Evolutionary conservation across 1,284 basidiomycete genomes (phyloP), one percentile per base, ranked within the genome.

Genomic region (Naganishia albida): DNA sequence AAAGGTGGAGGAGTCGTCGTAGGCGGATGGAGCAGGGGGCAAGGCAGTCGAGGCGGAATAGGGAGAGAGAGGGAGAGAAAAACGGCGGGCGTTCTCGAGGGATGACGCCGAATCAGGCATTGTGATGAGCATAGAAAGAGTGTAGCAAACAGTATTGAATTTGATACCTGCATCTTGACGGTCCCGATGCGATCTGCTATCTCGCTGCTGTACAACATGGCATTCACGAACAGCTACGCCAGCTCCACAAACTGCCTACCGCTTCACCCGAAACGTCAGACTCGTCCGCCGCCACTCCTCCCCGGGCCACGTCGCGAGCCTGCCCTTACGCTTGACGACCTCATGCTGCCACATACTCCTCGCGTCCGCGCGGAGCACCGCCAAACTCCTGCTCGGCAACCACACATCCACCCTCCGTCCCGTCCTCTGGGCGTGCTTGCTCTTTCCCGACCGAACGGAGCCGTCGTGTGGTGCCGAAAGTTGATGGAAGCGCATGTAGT

Each of bases 1-100:
- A 62, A 79, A 80, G 68, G 63, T 69, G 15, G 65, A 51, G 38
- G 75, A 80, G 66, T 6, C 57, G 34, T 60, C 57, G 25, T 60
- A 50, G 46, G 39, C 13, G n/a, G 13, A 16, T 46, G 26, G 13
- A 7, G 7, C 13, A 7, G 15, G 8, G 1, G 23, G 12, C 2
- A n/a, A n/a, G 51, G 18, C 13, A 18, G 20, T 7, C 8, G 25
- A 13, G 51, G 28, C 18, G 13, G 26, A 34, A 51, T 26, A 25
- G 26, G 50, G 18, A 25, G n/a, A 16, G 48, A 46, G 7, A 8
- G 28, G 16, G n/a, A 30, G 15, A 28, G 38, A n/a, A n/a, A n/a
- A n/a, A n/a, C n/a, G n/a, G n/a, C n/a, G n/a, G n/a, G n/a, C n/a
- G n/a, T n/a, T n/a, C n/a, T n/a, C n/a, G n/a, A n/a, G n/a, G n/a